phyloP scores from a whole-genome alignment of 2,329 filamentous ascomycete species.

The Xylariales sp. region DNA sequence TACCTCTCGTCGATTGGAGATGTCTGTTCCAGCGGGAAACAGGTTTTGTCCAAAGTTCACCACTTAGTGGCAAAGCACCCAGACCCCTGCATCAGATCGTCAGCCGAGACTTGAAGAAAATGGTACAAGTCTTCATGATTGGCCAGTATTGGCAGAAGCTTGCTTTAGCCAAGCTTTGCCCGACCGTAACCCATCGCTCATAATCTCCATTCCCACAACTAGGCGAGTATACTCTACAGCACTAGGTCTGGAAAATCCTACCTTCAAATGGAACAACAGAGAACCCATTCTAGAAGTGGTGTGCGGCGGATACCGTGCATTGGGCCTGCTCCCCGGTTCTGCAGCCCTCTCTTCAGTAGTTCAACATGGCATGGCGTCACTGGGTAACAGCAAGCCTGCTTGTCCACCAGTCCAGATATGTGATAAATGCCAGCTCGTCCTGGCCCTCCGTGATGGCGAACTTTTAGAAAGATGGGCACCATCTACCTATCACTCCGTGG shows the following conservation, averaged over 20 bases:
- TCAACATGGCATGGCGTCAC: slow-evolving; percentile 5
- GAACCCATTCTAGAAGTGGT: too few species aligned
- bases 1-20: background rate
- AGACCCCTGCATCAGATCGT: slow-evolving; percentile 3
- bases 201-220: background rate
- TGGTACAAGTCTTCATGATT: background rate
- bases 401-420: background rate
- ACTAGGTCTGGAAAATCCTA: slow-evolving; percentile 1
- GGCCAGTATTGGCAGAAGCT: background rate
- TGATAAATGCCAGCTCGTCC: slow-evolving; percentile 9
- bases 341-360: background rate
- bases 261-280: too few species aligned
- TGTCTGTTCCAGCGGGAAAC: background rate
- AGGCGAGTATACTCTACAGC: background rate
- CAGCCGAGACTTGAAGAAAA: background rate
- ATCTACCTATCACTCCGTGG: slow-evolving; percentile 17
- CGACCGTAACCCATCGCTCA: background rate
- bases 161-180: background rate
- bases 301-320: too few species aligned
- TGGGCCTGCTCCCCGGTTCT: too few species aligned
- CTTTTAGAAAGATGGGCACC: slow-evolving; percentile 20
- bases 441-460: slow-evolving; percentile 11
- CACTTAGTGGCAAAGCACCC: background rate
- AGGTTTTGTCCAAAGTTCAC: slow-evolving; percentile 1
- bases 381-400: background rate